phyloP scores from a whole-genome alignment of 768 basidiomycete genomes.

The Trametes cinnabarina region DNA sequence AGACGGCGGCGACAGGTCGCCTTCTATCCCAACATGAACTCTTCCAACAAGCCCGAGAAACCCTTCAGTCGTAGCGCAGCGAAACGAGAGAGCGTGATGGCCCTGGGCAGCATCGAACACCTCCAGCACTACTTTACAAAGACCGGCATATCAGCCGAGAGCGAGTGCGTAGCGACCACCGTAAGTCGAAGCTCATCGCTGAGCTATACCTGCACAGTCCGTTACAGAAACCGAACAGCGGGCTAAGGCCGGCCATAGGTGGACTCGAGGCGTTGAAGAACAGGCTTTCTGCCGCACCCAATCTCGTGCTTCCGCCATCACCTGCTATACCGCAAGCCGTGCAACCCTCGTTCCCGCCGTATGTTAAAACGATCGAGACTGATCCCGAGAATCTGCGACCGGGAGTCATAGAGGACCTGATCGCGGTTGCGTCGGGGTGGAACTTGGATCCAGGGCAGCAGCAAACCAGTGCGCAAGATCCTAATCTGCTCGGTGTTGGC shows the following conservation, averaged over 20 bases:
- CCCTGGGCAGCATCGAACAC: constrained; percentile 93
- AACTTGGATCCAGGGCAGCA: constrained; percentile 35
- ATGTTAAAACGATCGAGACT: constrained; percentile 64
- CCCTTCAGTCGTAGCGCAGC: constrained; percentile 90
- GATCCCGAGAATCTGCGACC: constrained; percentile 79
- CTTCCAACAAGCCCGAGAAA: constrained; percentile 70
- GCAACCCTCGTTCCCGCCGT: constrained; percentile 47
- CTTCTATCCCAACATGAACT: constrained; percentile 73
- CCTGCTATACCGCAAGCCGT: constrained; percentile 51
- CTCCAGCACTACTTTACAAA: constrained; percentile 95
- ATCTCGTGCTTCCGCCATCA: constrained; percentile 69
- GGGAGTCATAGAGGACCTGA: constrained; percentile 73
- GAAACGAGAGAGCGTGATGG: constrained; percentile 91
- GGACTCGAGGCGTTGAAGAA: constrained; percentile 40
- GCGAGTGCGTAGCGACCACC: constrained; percentile 52
- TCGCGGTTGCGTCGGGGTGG: constrained; percentile 64
- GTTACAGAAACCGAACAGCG: constrained; percentile 51
- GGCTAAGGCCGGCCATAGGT: constrained; percentile 76
- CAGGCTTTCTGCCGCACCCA: constrained; percentile 42
- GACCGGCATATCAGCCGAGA: constrained; percentile 71
- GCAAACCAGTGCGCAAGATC: constrained; percentile 13
- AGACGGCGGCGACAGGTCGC: constrained; percentile 68
- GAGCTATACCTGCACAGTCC: constrained; percentile 29
- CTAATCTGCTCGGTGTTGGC: constrained; percentile 24
- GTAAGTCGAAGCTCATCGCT: constrained; percentile 17